Percentiles rank a stretch among this genome's conserved stretches.
Evolutionary conservation across 2,329 filamentous ascomycete species (phyloP).

Genomic region (Ophiostoma ips): DNA sequence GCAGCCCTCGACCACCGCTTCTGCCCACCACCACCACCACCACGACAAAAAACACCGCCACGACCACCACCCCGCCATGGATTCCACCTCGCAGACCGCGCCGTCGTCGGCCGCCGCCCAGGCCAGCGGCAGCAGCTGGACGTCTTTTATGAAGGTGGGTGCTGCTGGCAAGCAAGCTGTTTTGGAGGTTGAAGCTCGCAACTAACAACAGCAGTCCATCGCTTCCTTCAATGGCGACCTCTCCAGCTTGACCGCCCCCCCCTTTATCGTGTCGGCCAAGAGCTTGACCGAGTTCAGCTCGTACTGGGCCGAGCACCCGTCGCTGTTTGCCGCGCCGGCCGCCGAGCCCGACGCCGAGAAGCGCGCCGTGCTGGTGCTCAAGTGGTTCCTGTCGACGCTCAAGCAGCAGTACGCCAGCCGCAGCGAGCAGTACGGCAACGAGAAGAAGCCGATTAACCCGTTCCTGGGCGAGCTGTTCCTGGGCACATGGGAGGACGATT

Average conservation of each 20-base stretch:
- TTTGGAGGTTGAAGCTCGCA: background rate
- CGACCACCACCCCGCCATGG: conserved; percentile 6
- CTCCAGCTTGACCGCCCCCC: conserved; percentile 65
- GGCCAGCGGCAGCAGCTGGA: conserved; percentile 32
- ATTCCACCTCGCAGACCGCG: conserved; percentile 4
- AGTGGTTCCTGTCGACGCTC: conserved; percentile 89
- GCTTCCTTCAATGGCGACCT: conserved; percentile 73
- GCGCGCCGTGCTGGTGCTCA: conserved; percentile 74
- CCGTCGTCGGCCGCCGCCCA: conserved; percentile 19
- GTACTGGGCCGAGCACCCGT: conserved; percentile 70
- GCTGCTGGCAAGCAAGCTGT: no score
- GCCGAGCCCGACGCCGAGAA: conserved; percentile 66
- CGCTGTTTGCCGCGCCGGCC: conserved; percentile 68
- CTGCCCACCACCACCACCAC: background rate
- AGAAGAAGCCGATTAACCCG: conserved; percentile 96
- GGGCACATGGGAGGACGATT: conserved; percentile 73
- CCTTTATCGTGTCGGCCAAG: conserved; percentile 67
- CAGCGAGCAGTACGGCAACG: conserved; percentile 71
- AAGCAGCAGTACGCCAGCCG: conserved; percentile 68
- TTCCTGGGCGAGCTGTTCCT: conserved; percentile 92
- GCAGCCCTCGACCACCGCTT: no score
- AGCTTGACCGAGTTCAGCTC: conserved; percentile 69
- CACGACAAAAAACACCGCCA: background rate
- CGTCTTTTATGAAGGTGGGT: conserved; percentile 38
- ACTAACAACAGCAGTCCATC: conserved; percentile 37